Conservation (phyloP, 179 eudicot species). For the Pouteria campechiana region DNA sequence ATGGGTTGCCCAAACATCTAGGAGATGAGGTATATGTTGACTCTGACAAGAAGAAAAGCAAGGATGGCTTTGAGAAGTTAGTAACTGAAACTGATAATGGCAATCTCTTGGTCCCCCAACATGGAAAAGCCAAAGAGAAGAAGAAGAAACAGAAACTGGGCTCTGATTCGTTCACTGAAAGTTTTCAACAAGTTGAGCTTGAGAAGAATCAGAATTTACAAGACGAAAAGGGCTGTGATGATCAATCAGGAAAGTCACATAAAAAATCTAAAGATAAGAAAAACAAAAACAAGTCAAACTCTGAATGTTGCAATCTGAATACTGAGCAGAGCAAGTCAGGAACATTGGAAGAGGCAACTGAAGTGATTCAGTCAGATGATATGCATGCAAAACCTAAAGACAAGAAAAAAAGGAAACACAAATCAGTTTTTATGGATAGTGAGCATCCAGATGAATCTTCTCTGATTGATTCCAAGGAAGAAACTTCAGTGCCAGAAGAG, state of each 20-base stretch:
- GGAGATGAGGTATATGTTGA: neutral
- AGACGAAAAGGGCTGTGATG: slow-evolving; percentile 5
- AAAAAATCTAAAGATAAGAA: slow-evolving; percentile 42
- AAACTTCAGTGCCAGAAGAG: slow-evolving; percentile 3
- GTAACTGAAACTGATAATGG: slow-evolving; percentile 2
- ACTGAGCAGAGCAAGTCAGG: slow-evolving; percentile 4
- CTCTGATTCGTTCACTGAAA: slow-evolving; percentile 7
- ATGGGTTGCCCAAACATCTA: neutral
- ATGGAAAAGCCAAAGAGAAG: slow-evolving; percentile 20
- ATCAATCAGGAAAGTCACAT: slow-evolving; percentile 8
- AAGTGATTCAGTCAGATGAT: slow-evolving; percentile 4
- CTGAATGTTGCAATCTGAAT: slow-evolving; percentile 9
- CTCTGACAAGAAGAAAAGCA: slow-evolving; percentile 6
- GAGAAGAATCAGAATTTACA: neutral
- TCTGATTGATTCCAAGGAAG: neutral
- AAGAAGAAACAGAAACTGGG: slow-evolving; percentile 15
- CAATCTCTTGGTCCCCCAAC: slow-evolving; percentile 7
- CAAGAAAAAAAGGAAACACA: neutral
- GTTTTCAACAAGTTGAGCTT: neutral
- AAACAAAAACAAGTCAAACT: slow-evolving; percentile 20
- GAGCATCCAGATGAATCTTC: neutral
- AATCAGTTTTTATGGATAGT: neutral
- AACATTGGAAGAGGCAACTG: slow-evolving; percentile 8
- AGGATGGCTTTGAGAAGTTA: slow-evolving; percentile 2
- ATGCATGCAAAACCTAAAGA: neutral